Evolutionary conservation across 139 green algal genomes (phyloP), one percentile per base, ranked within the genome.

Genomic region (Dunaliella primolecta): DNA sequence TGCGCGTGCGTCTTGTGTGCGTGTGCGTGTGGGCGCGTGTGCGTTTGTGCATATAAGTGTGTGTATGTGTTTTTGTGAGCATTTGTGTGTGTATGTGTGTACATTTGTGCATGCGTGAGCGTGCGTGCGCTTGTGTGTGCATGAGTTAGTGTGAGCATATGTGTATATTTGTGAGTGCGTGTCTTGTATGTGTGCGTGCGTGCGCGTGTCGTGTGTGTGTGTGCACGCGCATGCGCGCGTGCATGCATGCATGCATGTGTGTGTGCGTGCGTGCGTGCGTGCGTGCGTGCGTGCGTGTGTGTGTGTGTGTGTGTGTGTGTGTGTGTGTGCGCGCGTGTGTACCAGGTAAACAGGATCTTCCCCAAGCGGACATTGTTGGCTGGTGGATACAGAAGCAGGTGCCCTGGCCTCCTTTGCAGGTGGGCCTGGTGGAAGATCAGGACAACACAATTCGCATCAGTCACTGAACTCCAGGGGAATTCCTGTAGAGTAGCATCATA

Each of bases 231-330:
- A 15, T 15, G 46, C 46, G 7, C 46, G 15, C 7, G 46, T 64
- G 46, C 15, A 25, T 64, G 46, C 46, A 64, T 25, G 7, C 7
- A 7, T 85, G 81, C 64, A 56, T 85, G 81, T 85, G 57, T 85
- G 81, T 85, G 81, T 85, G 81, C 80, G 81, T 71, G 81, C 55
- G 81, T 85, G 81, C 32, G 64, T 56, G 81, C 27, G 32, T 64
- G 15, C 15, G 46, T 64, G 46, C 15, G 46, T 64, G 46, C 15
- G 46, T 64, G 46, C 15, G 46, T 64, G 46, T 64, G 46, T 64
- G 46, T 64, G 46, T 64, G 46, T 64, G 46, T 64, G 46, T 64
- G 46, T 64, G 46, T 64, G 46, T 64, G 15, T 7, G 7, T 64
- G 46, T 15, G 15, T 64, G 46, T 64, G n/a, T n/a, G n/a, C n/a